phyloP scores from a whole-genome alignment of 1,139 yeast species.

The Suhomyces anneliseae region DNA sequence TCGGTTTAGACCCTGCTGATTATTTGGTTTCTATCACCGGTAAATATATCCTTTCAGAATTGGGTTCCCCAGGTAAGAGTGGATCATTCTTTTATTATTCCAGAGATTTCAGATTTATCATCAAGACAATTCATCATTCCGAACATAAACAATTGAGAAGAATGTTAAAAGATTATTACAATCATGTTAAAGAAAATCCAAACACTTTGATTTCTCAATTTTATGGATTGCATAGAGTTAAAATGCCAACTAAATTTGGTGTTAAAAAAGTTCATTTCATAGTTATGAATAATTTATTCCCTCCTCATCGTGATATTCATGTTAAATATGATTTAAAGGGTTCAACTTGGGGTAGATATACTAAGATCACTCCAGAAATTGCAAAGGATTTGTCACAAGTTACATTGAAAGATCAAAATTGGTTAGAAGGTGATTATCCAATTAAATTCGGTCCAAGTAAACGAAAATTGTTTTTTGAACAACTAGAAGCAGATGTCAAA shows the following conservation, averaged over 20 bases:
- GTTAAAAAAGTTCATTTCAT: constrained; percentile 82
- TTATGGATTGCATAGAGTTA: constrained; percentile 92
- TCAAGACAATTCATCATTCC: constrained; percentile 91
- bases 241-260: constrained; percentile 62
- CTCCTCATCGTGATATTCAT: constrained; percentile 89
- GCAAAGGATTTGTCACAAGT: constrained; percentile 37
- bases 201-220: constrained; percentile 89
- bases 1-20: constrained; percentile 94
- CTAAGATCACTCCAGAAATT: constrained; percentile 34
- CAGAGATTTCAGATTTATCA: constrained; percentile 88
- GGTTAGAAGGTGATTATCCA: constrained; percentile 65
- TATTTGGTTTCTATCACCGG: constrained; percentile 90
- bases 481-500: constrained; percentile 72
- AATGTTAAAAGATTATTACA: constrained; percentile 73
- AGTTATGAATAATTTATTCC: constrained; percentile 96
- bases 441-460: constrained; percentile 76
- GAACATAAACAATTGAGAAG: constrained; percentile 84
- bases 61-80: constrained; percentile 95
- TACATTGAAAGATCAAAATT: constrained; percentile 79
- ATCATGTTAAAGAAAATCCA: constrained; percentile 81
- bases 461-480: constrained; percentile 57
- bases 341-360: constrained; percentile 80
- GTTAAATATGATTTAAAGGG: constrained; percentile 91
- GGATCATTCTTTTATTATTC: constrained; percentile 96
- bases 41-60: constrained; percentile 85